Base-by-base conservation (phyloP, 2,329 filamentous ascomycete species). In the Beauveria bassiana region DNA sequence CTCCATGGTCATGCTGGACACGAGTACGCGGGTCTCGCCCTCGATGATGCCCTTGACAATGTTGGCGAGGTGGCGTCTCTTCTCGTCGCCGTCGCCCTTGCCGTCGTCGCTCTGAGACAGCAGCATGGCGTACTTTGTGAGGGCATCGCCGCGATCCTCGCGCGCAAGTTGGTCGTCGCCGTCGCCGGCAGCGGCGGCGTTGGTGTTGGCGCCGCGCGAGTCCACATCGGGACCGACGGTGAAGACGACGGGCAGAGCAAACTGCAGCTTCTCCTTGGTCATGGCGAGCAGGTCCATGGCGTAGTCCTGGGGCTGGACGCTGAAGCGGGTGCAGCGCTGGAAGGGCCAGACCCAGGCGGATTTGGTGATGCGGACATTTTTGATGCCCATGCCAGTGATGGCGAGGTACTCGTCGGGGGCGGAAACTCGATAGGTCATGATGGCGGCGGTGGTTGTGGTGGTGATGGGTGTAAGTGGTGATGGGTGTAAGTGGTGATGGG, bases 31-130 rank as follows among this genome's bases (percentile, higher is more conserved):
- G 1, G 89, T 93, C 73, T 96, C 91, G 64, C 91, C 91, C 73
- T 96, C 90, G 67, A 96, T 95, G 72, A 96, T 92, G 63, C 90
- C 91, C 73, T 91, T 93, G 73, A 96, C 88, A 64, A 96, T 96
- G 67, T 89, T 89, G 69, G 89, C 88, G 18, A 95, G 86, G 74
- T 93, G 89, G 59, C 73, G 76, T 68, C 57, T 71, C 67, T 18
- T 75, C 74, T 42, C 73, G 75, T 72, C 66, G 47, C 46, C 22
- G 43, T 71, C 72, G 66, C 78, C 76, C 2, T 76, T 77, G 43
- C 68, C 70, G 9, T 76, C 73, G 57, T 86, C 86, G 14, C 89
- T 88, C 63, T 87, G 88, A 5, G 90, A 89, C 5, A 96, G 79
- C 0, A 96, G 81, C 73, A 91, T 88, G 57, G 90, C 90, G 69